A percentile compares a stretch with the other conserved stretches of the same genome.
Conservation (phyloP, 257 asterid species). For the Lycium ferocissimum region DNA sequence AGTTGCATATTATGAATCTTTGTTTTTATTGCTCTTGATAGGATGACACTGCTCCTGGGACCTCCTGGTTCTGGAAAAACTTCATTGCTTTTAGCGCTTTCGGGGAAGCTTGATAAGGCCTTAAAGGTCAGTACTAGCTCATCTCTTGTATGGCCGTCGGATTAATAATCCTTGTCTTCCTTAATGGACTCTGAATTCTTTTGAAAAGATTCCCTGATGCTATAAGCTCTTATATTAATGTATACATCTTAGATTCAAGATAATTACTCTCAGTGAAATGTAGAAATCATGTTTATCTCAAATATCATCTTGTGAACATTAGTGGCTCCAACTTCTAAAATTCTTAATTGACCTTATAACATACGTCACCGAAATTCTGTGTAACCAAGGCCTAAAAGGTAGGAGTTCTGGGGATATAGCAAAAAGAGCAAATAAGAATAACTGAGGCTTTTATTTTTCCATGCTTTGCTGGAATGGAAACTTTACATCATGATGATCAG, state of each 20-base stretch:
- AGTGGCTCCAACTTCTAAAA: background rate
- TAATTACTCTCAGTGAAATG: background rate
- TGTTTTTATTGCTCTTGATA: constrained; percentile 38
- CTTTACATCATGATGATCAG: background rate
- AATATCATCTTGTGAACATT: background rate
- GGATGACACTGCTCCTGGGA: constrained; percentile 92
- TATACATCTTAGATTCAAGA: constrained; percentile 19
- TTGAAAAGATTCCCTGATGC: background rate
- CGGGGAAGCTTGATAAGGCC: constrained; percentile 73
- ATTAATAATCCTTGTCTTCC: background rate
- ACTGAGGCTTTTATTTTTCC: background rate
- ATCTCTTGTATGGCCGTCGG: background rate
- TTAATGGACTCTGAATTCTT: background rate
- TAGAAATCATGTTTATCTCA: background rate
- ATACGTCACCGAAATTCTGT: background rate
- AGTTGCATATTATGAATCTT: background rate
- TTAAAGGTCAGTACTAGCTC: constrained; percentile 62
- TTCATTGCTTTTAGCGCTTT: constrained; percentile 74
- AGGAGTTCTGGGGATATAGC: background rate
- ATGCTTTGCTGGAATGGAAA: constrained; percentile 10
- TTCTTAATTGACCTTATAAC: background rate
- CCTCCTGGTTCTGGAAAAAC: constrained; percentile 98
- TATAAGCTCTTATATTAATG: background rate
- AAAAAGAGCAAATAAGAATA: background rate
- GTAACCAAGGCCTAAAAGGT: background rate